Conservation (phyloP, 148 eudicot species). For the Rhododendron kiyosumense region DNA sequence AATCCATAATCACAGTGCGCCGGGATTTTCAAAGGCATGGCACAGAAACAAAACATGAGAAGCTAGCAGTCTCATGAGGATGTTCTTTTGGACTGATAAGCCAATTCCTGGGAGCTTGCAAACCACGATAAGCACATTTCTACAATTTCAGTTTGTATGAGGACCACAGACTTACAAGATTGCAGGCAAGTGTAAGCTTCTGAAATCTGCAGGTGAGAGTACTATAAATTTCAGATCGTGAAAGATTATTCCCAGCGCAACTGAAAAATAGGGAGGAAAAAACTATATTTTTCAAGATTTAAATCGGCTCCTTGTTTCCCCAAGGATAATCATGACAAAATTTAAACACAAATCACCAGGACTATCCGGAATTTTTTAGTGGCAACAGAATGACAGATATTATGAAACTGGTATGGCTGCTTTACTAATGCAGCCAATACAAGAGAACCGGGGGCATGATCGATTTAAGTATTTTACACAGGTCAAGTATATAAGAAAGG, state of each 20-base stretch:
- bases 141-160: background rate
- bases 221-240: background rate
- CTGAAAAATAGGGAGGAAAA: background rate
- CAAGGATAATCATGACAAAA: background rate
- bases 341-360: background rate
- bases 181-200: slow-evolving; percentile 66
- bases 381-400: background rate
- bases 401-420: background rate
- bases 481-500: background rate
- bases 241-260: background rate
- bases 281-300: background rate
- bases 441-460: background rate
- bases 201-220: slow-evolving; percentile 49
- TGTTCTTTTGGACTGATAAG: background rate
- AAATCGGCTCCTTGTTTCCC: background rate
- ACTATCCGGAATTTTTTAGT: background rate
- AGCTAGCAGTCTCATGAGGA: background rate
- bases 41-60: background rate
- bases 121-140: background rate
- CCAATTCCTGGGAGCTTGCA: slow-evolving; percentile 1
- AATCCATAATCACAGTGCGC: background rate
- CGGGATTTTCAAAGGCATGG: background rate
- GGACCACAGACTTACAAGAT: slow-evolving; percentile 32
- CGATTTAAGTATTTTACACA: background rate
- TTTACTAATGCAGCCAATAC: background rate